A percentile compares a stretch with the other conserved stretches of the same genome.
Evolutionary conservation across 2,329 filamentous ascomycete species (phyloP).

Genomic region (Beauveria brongniartii): DNA sequence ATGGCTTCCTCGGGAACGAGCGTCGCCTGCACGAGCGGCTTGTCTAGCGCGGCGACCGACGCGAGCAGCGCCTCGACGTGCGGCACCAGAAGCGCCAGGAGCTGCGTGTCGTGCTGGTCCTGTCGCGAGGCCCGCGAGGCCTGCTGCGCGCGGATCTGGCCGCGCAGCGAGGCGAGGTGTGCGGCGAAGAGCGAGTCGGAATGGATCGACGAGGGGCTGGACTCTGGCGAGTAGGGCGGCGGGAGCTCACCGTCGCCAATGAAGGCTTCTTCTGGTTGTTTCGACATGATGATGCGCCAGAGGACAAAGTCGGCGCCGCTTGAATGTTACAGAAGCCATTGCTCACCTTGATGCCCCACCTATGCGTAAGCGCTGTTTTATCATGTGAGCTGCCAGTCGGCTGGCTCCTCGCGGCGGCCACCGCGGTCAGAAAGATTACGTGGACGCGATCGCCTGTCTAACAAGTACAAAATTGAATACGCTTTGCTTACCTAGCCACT

Average conservation of each 20-base stretch:
- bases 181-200: slow-evolving; percentile 15
- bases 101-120: slow-evolving; percentile 22
- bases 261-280: neutral
- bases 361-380: too few species aligned
- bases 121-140: slow-evolving; percentile 20
- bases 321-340: too few species aligned
- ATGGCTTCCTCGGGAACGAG: slow-evolving; percentile 31
- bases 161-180: slow-evolving; percentile 24
- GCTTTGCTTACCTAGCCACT: too few species aligned
- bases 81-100: slow-evolving; percentile 27
- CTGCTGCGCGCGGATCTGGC: slow-evolving; percentile 23
- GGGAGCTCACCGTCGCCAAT: neutral
- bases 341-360: too few species aligned
- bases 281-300: neutral
- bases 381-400: too few species aligned
- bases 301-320: too few species aligned
- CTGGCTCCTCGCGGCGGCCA: too few species aligned
- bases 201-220: neutral
- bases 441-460: too few species aligned
- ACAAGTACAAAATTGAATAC: too few species aligned
- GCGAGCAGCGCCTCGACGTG: slow-evolving; percentile 29
- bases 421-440: too few species aligned
- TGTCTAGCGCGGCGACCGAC: slow-evolving; percentile 19
- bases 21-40: slow-evolving; percentile 25
- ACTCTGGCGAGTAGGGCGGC: slow-evolving; percentile 2